Evolutionary conservation across 2,329 filamentous ascomycete species (phyloP), one percentile per base, ranked within the genome.

Genomic region (Diaporthe velutina): DNA sequence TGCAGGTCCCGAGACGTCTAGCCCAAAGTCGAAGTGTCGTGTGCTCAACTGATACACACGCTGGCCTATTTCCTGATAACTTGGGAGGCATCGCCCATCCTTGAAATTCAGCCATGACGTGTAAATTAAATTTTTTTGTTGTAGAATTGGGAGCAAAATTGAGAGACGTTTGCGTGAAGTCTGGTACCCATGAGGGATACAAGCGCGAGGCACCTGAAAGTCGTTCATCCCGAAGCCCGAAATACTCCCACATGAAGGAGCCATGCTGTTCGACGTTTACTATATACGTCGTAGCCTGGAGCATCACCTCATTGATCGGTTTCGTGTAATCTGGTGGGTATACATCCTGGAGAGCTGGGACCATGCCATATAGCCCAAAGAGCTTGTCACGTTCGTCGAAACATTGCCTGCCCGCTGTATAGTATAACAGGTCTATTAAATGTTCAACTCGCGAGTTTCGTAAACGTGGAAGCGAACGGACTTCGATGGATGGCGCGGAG

Each of bases 311-410:
- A 3, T 42, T 6, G 19, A 54, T 22, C 4, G 70, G 13, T 10
- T 42, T 64, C 35, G 40, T 50, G 70, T 73, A 73, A 45, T 64
- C 33, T 9, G 54, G 42, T n/a, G 55, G 57, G 30, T n/a, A 42
- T 33, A 35, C 58, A 48, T 45, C 28, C 25, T 73, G 57, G 5
- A 7, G 13, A 4, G 52, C 70, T 10, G 70, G 70, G 30, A 66
- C 48, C 33, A 73, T 55, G 10, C 70, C 70, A 30, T 73, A 66
- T 9, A 73, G 58, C 35, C 57, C 70, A 17, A 58, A 73, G 28
- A 73, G 54, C 15, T 52, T 42, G 48, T 73, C 55, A n/a, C 38
- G 55, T 13, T 17, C 22, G 57, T 35, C 30, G 28, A 35, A 48
- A n/a, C 42, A 73, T 52, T 4, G 48, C 48, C 48, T 22, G 7